Percentiles rank a stretch among this genome's conserved stretches.
phyloP scores from a whole-genome alignment of 129 eudicot species.

The Tagetes erecta region DNA sequence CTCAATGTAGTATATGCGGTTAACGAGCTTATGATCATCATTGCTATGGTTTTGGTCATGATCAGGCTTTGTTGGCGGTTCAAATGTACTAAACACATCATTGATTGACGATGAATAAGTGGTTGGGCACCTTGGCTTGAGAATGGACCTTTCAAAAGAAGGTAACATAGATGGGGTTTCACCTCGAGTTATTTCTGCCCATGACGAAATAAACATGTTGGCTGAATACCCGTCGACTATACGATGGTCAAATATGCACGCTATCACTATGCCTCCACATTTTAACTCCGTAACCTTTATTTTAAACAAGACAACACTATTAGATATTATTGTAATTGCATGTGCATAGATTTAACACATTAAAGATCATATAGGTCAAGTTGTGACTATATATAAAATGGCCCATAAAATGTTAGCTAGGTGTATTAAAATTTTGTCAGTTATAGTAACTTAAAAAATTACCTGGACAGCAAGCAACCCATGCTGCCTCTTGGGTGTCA shows the following conservation, averaged over 20 bases:
- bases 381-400: too few species aligned
- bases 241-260: slow-evolving; percentile 51
- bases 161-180: slow-evolving; percentile 39
- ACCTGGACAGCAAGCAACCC: slow-evolving; percentile 53
- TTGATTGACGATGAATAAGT: slow-evolving; percentile 23
- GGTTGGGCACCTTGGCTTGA: slow-evolving; percentile 49
- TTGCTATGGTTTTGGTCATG: background rate
- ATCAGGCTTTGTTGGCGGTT: slow-evolving; percentile 15
- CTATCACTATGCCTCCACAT: slow-evolving; percentile 63
- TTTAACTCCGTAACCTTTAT: slow-evolving; percentile 50
- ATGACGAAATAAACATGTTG: slow-evolving; percentile 64
- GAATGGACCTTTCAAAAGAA: slow-evolving; percentile 49
- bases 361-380: too few species aligned
- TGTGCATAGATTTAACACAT: too few species aligned
- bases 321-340: background rate
- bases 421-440: too few species aligned
- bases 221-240: slow-evolving; percentile 58
- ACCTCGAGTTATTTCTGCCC: slow-evolving; percentile 50
- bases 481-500: slow-evolving; percentile 41
- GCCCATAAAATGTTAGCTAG: too few species aligned
- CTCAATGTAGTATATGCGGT: slow-evolving; percentile 36
- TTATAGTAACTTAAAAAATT: background rate
- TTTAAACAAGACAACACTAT: background rate
- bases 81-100: slow-evolving; percentile 14
- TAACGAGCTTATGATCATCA: slow-evolving; percentile 26